phyloP scores from a whole-genome alignment of 2,329 filamentous ascomycete genomes.

The Penicillium sp. region DNA sequence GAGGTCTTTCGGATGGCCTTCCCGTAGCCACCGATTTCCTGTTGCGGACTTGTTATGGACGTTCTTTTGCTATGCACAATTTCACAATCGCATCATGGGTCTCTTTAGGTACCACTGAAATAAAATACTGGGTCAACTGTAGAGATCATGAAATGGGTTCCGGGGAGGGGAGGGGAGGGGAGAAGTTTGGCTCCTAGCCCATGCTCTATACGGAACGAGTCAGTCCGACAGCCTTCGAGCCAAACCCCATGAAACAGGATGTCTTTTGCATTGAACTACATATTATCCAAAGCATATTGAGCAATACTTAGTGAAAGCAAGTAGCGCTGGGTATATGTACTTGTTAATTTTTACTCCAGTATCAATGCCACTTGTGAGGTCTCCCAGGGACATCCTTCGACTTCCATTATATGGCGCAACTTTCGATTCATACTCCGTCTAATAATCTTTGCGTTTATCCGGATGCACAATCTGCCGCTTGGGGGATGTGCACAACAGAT shows the following conservation, averaged over 20 bases:
- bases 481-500: neutral
- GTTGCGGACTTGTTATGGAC: neutral
- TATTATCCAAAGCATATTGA: neutral
- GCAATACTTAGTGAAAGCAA: neutral
- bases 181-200: neutral
- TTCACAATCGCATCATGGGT: neutral
- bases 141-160: neutral
- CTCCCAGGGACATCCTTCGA: neutral
- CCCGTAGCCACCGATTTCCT: neutral
- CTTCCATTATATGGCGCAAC: neutral
- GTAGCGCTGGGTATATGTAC: no score
- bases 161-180: no score
- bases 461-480: neutral
- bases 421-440: neutral
- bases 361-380: neutral
- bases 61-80: neutral
- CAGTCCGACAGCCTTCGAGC: neutral
- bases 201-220: neutral
- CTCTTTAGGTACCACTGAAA: neutral
- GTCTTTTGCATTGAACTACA: neutral
- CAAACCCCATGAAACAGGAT: neutral
- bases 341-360: neutral
- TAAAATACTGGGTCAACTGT: neutral
- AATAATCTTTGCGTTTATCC: neutral
- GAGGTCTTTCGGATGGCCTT: neutral